A percentile compares a stretch with the other conserved stretches of the same genome.
Conservation (phyloP, 2,329 filamentous ascomycete species). For the Pseudocercospora crystallina region DNA sequence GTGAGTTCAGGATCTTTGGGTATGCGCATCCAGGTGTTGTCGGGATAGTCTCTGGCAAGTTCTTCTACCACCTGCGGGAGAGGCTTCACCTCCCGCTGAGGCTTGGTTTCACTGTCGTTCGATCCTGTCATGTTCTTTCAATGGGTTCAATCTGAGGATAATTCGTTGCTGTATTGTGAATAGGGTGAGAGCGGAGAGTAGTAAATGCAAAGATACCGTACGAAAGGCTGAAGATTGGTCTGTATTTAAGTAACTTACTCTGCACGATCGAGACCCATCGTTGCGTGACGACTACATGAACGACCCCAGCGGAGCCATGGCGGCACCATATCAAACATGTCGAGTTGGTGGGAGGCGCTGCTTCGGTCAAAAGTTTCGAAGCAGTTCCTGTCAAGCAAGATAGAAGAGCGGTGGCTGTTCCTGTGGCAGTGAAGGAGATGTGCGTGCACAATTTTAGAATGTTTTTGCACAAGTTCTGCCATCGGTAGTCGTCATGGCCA, state of each 20-base stretch:
- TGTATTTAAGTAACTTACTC: conserved; percentile 2
- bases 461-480: conserved; percentile 7
- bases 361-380: background rate
- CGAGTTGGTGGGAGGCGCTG: background rate
- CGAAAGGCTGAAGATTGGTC: background rate
- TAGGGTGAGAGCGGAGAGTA: background rate
- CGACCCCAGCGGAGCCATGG: conserved; percentile 2
- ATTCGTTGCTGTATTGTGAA: background rate
- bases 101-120: background rate
- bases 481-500: background rate
- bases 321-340: background rate
- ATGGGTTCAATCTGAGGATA: background rate
- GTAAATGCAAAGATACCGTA: background rate
- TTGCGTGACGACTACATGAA: background rate
- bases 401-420: background rate
- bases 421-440: background rate
- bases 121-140: background rate
- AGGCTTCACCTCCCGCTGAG: conserved; percentile 7
- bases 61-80: conserved; percentile 22
- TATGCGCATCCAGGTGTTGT: conserved; percentile 24
- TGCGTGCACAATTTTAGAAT: background rate
- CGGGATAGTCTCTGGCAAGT: conserved; percentile 18
- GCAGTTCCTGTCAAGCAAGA: background rate
- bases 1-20: conserved; percentile 19
- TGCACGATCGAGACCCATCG: background rate